Conservation (phyloP, 768 basidiomycete genomes). For the Collybiopsis confluens region DNA sequence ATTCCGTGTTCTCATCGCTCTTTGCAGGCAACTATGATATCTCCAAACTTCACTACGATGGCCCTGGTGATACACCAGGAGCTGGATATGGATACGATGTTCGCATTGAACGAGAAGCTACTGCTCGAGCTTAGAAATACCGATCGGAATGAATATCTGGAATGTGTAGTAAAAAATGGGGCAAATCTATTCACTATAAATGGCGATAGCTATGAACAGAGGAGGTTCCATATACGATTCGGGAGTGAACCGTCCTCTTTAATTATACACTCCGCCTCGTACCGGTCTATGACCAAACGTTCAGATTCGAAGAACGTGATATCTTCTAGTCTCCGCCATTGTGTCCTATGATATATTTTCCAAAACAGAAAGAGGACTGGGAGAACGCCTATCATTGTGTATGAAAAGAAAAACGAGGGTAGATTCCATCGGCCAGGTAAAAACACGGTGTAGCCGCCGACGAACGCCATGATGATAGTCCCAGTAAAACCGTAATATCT, state of each 20-base stretch:
- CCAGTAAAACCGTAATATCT: constrained; percentile 44
- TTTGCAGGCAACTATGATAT: constrained; percentile 86
- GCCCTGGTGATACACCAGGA: constrained; percentile 63
- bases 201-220: constrained; percentile 2
- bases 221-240: constrained; percentile 20
- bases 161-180: background rate
- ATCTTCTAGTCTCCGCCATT: constrained; percentile 37
- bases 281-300: constrained; percentile 36
- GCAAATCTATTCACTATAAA: background rate
- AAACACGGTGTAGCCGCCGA: constrained; percentile 48
- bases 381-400: constrained; percentile 39
- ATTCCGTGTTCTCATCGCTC: background rate
- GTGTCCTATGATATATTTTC: constrained; percentile 38
- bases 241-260: background rate
- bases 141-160: background rate
- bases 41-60: constrained; percentile 87
- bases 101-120: constrained; percentile 55
- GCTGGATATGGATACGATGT: constrained; percentile 79
- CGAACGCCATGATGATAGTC: constrained; percentile 42
- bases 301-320: constrained; percentile 44
- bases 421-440: constrained; percentile 45
- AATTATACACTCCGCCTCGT: constrained; percentile 28
- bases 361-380: constrained; percentile 41
- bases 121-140: constrained; percentile 6
- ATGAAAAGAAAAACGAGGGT: constrained; percentile 46